Base-by-base conservation (phyloP, 345 rosid species). In the Combretum micranthum region DNA sequence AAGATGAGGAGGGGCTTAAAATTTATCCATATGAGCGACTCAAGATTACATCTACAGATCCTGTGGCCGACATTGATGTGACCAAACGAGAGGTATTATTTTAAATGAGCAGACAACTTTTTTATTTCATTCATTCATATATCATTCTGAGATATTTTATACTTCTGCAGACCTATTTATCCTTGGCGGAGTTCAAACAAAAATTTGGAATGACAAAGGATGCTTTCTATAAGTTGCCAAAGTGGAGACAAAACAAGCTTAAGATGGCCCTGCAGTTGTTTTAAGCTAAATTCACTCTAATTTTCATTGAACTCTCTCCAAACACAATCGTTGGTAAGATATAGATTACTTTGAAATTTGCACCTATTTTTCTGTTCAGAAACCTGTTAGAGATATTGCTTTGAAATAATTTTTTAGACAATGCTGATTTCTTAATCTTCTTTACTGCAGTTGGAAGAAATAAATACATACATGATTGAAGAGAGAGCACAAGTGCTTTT, bases 171-270 rank as follows among this genome's bases (percentile, higher is more conserved):
- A 86, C 90, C 43, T 90, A 90, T 70, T 61, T 94, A 61, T 83
- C 85, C 42, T 37, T 80, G 0, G 78, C 61, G 20, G 99, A 83
- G 56, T 94, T 94, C 75, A 80, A 67, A 69, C 97, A 90, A 86
- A 87, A 87, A 75, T 87, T 94, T 51, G 96, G 90, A 56, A 87
- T 90, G 99, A 42, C 77, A 47, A 94, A 78, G 67, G 77, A 57
- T 52, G 96, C 81, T 44, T 94, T 94, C 82, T 64, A 75, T 63
- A 85, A 87, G 84, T 65, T 90, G 62, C 95, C 99, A 0, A 94
- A 90, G 77, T 94, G 99, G 99, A 94, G 91, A 73, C 97, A 90
- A 70, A 94, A 90, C 92, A 94, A 94, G 80, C 95, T 80, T 61
- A 94, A 94, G 66, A 87, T 87, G 88, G 80, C 87, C 58, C 75